A percentile compares a stretch with the other conserved stretches of the same genome.
phyloP scores from a whole-genome alignment of 75 land plant genomes.

The Sequoia sempervirens region DNA sequence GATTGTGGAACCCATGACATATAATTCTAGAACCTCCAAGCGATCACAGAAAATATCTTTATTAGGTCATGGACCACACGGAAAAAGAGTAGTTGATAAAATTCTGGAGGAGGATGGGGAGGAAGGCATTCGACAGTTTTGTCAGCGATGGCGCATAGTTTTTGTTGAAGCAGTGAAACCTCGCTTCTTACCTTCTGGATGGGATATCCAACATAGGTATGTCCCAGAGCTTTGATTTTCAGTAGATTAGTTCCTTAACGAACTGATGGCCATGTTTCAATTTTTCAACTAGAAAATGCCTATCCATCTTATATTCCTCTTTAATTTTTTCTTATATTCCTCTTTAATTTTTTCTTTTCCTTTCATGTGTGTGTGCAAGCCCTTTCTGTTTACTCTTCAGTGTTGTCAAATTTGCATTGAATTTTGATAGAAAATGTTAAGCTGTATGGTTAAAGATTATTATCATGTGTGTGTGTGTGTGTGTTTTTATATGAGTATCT shows the following conservation, averaged over 20 bases:
- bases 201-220: constrained; percentile 97
- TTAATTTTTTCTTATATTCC: neutral
- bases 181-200: constrained; percentile 84
- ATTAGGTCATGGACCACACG: constrained; percentile 96
- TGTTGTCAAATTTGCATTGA: too few relatives aligned
- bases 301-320: neutral
- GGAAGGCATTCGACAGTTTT: constrained; percentile 76
- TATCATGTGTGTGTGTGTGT: neutral
- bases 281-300: neutral
- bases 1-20: neutral
- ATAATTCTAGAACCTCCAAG: neutral
- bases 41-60: constrained; percentile 58
- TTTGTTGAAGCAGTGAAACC: constrained; percentile 89
- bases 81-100: constrained; percentile 82
- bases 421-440: neutral
- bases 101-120: constrained; percentile 67
- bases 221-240: neutral
- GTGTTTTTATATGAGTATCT: neutral
- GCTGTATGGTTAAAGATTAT: neutral
- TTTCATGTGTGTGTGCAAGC: neutral
- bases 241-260: neutral
- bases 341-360: too few relatives aligned
- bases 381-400: neutral
- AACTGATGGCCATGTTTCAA: neutral
- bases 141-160: constrained; percentile 86